A percentile compares a stretch with the other conserved stretches of the same genome.
Conservation (phyloP, 768 basidiomycete genomes). For the Russula earlei region DNA sequence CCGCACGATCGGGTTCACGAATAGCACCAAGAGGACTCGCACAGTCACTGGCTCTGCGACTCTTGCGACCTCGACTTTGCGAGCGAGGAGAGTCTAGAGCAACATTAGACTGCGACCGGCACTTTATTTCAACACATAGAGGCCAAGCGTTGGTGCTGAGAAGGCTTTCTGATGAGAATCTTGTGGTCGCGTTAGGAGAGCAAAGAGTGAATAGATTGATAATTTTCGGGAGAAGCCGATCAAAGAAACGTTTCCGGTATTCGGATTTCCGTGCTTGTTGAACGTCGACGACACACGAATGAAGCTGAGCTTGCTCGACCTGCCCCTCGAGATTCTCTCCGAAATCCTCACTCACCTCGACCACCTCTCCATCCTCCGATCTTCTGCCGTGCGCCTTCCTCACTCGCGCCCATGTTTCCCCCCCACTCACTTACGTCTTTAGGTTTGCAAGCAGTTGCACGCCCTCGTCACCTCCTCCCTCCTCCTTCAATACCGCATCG, state of each 20-base stretch:
- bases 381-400: neutral
- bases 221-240: neutral
- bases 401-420: too few species aligned
- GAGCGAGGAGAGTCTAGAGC: neutral
- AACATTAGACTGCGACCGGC: constrained; percentile 4
- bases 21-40: neutral
- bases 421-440: neutral
- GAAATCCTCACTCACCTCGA: constrained; percentile 3
- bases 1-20: neutral
- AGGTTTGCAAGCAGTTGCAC: constrained; percentile 24
- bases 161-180: neutral
- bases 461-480: constrained; percentile 20
- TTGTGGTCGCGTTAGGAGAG: too few species aligned
- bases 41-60: neutral
- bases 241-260: neutral
- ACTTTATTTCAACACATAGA: neutral
- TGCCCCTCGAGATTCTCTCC: constrained; percentile 13
- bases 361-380: neutral
- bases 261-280: neutral
- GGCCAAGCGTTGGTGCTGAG: constrained; percentile 3
- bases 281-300: neutral
- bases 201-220: too few species aligned
- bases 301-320: constrained; percentile 2
- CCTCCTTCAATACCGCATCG: constrained; percentile 27
- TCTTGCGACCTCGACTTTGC: neutral